Conservation (phyloP, 2,329 filamentous ascomycete genomes). For the Talaromyces sp. region DNA sequence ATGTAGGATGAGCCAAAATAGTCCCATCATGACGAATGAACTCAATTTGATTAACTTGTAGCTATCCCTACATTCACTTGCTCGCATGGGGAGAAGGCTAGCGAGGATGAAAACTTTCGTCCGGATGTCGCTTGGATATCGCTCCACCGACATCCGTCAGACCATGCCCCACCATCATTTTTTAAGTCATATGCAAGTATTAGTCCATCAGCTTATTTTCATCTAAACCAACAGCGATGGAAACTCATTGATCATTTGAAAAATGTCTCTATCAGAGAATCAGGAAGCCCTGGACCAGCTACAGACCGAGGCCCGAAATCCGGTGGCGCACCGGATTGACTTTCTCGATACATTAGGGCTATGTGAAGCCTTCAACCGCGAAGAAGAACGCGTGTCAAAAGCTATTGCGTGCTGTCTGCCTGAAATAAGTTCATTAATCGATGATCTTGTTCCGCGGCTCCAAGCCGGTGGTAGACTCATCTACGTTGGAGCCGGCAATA, state of each 20-base stretch:
- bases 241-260: background rate
- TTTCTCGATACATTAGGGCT: slow-evolving; percentile 1
- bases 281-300: background rate
- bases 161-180: background rate
- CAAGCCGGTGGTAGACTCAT: slow-evolving; percentile 3
- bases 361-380: background rate
- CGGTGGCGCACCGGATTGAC: background rate
- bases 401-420: background rate
- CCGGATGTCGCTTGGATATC: background rate
- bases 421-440: background rate
- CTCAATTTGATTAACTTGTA: background rate
- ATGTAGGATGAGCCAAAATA: background rate
- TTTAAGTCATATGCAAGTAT: background rate
- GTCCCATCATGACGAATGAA: background rate
- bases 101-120: background rate
- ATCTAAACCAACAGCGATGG: background rate
- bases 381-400: background rate
- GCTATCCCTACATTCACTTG: background rate
- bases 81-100: background rate
- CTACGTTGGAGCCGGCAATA: slow-evolving; percentile 1
- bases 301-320: background rate
- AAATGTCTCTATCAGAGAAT: background rate
- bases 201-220: background rate
- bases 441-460: background rate
- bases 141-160: background rate